Conservation (phyloP, 2,329 filamentous ascomycete species). For the Neofusicoccum umdonicola region DNA sequence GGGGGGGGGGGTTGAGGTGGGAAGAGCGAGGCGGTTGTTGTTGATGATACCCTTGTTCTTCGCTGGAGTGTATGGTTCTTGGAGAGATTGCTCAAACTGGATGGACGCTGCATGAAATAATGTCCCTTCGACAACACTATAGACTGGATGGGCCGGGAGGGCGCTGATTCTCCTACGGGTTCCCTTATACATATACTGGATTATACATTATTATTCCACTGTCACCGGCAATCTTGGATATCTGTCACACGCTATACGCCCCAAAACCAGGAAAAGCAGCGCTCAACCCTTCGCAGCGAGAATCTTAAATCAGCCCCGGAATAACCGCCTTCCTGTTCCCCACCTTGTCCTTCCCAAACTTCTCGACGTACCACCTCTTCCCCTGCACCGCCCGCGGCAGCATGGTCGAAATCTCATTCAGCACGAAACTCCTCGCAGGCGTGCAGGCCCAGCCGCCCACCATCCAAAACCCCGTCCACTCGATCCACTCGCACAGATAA, state of each 20-base stretch:
- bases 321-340: constrained; percentile 71
- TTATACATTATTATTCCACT: background rate
- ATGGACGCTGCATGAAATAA: background rate
- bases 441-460: constrained; percentile 63
- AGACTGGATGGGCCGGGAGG: background rate
- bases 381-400: constrained; percentile 79
- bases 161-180: background rate
- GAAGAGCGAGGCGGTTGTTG: background rate
- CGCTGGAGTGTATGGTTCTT: background rate
- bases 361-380: constrained; percentile 79
- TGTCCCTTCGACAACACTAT: background rate
- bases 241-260: background rate
- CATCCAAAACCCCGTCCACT: constrained; percentile 90
- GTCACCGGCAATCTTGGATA: background rate
- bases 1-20: background rate
- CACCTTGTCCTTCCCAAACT: constrained; percentile 82
- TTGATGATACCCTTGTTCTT: constrained; percentile 19
- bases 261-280: background rate
- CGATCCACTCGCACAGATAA: constrained; percentile 94
- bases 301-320: constrained; percentile 52
- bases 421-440: constrained; percentile 75
- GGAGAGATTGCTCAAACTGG: background rate
- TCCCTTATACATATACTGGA: background rate
- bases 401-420: constrained; percentile 91
- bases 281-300: no score